Evolutionary conservation across 257 asterid genomes (phyloP).

Genomic region (Forsythia viridissima): DNA sequence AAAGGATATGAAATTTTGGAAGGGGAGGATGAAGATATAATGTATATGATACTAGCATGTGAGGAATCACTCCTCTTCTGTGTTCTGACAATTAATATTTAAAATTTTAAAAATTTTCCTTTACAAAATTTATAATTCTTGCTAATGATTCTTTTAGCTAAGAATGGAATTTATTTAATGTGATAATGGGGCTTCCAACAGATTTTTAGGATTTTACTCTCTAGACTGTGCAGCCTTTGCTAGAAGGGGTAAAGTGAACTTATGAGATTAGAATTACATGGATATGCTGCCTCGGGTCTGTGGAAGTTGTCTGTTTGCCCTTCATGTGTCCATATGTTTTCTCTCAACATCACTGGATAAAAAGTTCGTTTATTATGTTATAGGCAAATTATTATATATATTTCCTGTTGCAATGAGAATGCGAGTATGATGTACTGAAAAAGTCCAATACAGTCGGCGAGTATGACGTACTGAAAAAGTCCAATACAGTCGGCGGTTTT

Average conservation of each 20-base stretch:
- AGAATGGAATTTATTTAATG: background rate
- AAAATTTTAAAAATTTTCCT: background rate
- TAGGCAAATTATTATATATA: background rate
- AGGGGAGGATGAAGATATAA: background rate
- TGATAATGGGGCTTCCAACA: background rate
- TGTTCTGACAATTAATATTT: background rate
- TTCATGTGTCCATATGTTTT: background rate
- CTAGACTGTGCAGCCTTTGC: background rate
- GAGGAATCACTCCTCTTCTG: background rate
- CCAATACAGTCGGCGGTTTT: background rate
- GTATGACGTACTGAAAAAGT: background rate
- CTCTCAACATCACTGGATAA: background rate
- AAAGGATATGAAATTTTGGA: background rate
- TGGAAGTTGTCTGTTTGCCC: background rate
- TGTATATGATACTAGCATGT: background rate
- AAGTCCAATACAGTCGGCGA: background rate
- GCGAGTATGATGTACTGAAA: background rate
- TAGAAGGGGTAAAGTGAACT: background rate
- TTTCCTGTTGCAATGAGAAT: background rate
- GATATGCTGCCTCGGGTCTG: background rate
- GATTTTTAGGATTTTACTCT: background rate
- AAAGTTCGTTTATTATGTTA: background rate
- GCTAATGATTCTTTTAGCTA: background rate
- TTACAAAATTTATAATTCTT: background rate
- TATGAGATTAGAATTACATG: background rate